phyloP scores from a whole-genome alignment of 345 rosid species.

The Garcia nutans region DNA sequence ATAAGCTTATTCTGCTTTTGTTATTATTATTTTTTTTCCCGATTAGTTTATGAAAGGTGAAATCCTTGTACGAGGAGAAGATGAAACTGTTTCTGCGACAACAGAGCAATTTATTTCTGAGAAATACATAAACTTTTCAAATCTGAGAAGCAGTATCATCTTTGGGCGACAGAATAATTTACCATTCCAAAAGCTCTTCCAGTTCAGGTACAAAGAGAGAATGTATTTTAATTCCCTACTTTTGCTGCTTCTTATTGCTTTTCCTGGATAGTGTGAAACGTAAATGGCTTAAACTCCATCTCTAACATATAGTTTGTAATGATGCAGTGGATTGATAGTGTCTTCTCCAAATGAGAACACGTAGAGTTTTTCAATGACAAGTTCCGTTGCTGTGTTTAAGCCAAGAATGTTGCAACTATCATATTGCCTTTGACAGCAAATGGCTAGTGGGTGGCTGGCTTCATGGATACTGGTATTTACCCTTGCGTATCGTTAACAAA shows the following conservation, averaged over 20 bases:
- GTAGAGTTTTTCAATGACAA: conserved; percentile 79
- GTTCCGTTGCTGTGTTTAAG: conserved; percentile 82
- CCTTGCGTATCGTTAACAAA: background rate
- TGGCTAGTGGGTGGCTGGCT: conserved; percentile 56
- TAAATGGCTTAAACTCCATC: background rate
- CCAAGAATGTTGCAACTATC: conserved; percentile 63
- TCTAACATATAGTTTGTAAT: conserved; percentile 11
- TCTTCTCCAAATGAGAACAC: conserved; percentile 62
- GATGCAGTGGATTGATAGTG: conserved; percentile 76
- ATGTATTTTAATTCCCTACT: background rate
- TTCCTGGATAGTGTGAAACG: background rate
- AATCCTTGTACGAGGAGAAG: conserved; percentile 90
- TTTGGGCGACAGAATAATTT: conserved; percentile 78
- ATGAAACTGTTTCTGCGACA: conserved; percentile 63
- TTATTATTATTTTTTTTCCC: background rate
- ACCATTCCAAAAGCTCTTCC: conserved; percentile 83
- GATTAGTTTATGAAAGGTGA: conserved; percentile 79
- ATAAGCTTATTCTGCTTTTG: background rate
- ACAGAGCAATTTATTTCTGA: conserved; percentile 67
- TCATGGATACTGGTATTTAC: background rate
- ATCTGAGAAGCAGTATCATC: conserved; percentile 85
- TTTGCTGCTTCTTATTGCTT: conserved; percentile 4
- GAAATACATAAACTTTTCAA: conserved; percentile 61
- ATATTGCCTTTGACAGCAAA: conserved; percentile 43
- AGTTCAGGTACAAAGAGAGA: conserved; percentile 53